These are phyloP conservation scores for Euphrasia arctica DNA, from an alignment of 305 asterid genomes.

Conservation along the genomic window DNA sequence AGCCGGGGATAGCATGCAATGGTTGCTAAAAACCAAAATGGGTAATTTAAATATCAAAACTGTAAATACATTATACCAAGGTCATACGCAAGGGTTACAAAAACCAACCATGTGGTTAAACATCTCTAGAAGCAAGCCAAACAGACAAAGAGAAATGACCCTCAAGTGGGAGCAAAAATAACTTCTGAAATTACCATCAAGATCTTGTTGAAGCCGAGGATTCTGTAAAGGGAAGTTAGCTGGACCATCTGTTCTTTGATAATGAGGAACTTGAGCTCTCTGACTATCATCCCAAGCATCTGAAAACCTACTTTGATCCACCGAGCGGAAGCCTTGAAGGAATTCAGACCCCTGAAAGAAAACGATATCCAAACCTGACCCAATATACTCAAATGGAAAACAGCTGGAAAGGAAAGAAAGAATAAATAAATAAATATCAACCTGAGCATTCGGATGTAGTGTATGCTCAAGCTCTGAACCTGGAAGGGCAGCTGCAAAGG, in stretches of 20 bases:
- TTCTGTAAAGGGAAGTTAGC: conserved; percentile 50
- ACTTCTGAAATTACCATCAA: conserved; percentile 54
- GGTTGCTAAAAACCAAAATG: neutral
- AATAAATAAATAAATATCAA: conserved; percentile 25
- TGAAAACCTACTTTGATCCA: conserved; percentile 72
- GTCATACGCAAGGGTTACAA: conserved; percentile 17
- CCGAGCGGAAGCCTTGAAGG: conserved; percentile 71
- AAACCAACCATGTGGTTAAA: conserved; percentile 10
- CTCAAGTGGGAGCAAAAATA: conserved; percentile 13
- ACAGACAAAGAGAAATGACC: conserved; percentile 17
- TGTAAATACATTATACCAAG: conserved; percentile 17
- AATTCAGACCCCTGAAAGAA: conserved; percentile 70
- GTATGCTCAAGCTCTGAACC: conserved; percentile 78
- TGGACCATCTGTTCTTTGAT: conserved; percentile 41
- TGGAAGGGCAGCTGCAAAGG: conserved; percentile 76
- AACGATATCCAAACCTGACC: conserved; percentile 23
- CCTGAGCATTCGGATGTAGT: conserved; percentile 73
- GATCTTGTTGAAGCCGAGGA: conserved; percentile 48
- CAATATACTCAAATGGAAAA: conserved; percentile 18
- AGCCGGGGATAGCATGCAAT: neutral
- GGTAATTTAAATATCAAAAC: neutral
- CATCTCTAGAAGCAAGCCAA: conserved; percentile 2
- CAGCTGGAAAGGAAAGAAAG: conserved; percentile 7
- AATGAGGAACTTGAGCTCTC: conserved; percentile 60
- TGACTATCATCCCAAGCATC: conserved; percentile 96